Evolutionary conservation across 2,329 filamentous ascomycete species (phyloP), one percentile per base, ranked within the genome.

Genomic region (Teratosphaeria nubilosa): DNA sequence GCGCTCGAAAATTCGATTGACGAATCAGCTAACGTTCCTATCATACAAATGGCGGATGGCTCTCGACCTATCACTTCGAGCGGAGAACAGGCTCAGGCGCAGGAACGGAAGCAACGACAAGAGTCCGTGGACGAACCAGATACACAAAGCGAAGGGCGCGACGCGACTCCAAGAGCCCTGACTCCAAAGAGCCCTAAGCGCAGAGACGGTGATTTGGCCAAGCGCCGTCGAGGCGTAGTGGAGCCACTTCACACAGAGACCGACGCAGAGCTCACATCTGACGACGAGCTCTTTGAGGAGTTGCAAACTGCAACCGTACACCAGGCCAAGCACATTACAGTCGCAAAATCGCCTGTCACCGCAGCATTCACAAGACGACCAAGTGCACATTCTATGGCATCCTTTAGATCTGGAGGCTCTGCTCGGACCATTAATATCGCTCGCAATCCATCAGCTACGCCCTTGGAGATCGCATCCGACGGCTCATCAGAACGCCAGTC

Each of bases 301-400:
- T 76, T 95, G 57, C 87, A 90, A 66, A 87, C 84, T 57, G 91
- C 90, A 30, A 91, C 87, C 1, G 77, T 95, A 20, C 82, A 94
- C 69, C 84, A 96, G 74, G 90, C 90, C n/a, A 87, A 86, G 69
- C 86, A 89, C 1, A 83, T 95, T 62, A 81, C 82, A 1, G 85
- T 94, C 9, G 85, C 87, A 24, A 91, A 91, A 71, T 90, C 90
- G n/a, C 89, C 91, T n/a, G 82, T 87, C 50, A 86, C 82, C 14
- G 82, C 87, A 0, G 80, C 85, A 56, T 82, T 83, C 62, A 74
- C 79, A 32, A 72, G 72, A 69, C 58, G 64, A 52, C 62, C 63
- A 16, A 69, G 69, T 52, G 56, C 61, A 20, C 60, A 63, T 20
- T 68, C 64, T 5, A 51, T 63, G 16, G 50, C 57, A 14, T 66